Percentiles rank a stretch among this genome's conserved stretches.
phyloP scores from a whole-genome alignment of 352 stramenopile species.

The Pythium phragmiticola region DNA sequence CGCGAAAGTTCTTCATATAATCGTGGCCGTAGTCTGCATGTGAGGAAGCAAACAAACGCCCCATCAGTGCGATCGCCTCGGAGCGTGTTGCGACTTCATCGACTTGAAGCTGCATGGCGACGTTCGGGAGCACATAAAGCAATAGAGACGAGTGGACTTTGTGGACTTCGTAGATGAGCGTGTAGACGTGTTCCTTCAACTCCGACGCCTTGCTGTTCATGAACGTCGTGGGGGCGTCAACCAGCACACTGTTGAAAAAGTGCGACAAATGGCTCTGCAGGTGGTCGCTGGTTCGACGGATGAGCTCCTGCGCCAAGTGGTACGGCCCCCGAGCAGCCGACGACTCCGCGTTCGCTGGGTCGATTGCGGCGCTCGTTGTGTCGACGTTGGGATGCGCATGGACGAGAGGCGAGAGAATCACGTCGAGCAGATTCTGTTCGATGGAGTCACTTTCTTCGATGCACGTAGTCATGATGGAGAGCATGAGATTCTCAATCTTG shows the following conservation, averaged over 20 bases:
- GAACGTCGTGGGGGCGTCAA: constrained; percentile 43
- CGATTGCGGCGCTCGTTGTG: not conserved
- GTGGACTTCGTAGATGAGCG: constrained; percentile 83
- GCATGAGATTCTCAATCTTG: constrained; percentile 77
- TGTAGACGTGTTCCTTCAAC: constrained; percentile 80
- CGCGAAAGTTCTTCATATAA: constrained; percentile 83
- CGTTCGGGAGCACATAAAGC: constrained; percentile 82
- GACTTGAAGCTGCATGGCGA: constrained; percentile 85
- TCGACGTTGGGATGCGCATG: constrained; percentile 18
- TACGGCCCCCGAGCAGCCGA: constrained; percentile 35
- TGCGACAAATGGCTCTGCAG: constrained; percentile 67
- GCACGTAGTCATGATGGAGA: constrained; percentile 67
- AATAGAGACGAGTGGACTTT: constrained; percentile 74
- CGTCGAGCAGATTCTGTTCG: constrained; percentile 66
- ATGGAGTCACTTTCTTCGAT: constrained; percentile 71
- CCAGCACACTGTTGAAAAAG: constrained; percentile 83
- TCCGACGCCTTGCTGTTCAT: constrained; percentile 38
- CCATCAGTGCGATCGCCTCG: constrained; percentile 73
- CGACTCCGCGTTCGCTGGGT: constrained; percentile 5
- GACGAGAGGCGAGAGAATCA: constrained; percentile 59
- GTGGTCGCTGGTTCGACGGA: constrained; percentile 63
- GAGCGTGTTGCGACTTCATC: constrained; percentile 83
- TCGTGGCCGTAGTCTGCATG: constrained; percentile 70
- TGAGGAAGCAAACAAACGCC: constrained; percentile 73
- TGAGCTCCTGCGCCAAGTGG: constrained; percentile 70